Evolutionary conservation across 2,329 filamentous ascomycete genomes (phyloP).

Genomic region (Xylariales sp.): DNA sequence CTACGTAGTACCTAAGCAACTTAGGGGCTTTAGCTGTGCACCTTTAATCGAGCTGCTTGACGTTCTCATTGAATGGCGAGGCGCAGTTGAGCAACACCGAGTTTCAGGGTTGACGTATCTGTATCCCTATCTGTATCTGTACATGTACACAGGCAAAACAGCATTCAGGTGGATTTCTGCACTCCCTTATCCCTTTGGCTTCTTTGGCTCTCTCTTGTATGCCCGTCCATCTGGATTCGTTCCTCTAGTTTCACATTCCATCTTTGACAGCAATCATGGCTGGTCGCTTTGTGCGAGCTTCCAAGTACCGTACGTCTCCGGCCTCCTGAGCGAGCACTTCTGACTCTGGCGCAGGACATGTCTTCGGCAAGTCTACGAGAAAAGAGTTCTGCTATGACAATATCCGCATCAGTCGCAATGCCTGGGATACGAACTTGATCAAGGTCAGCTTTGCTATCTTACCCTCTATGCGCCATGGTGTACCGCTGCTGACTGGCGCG

Average conservation of each 20-base stretch:
- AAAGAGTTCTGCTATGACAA: constrained; percentile 99
- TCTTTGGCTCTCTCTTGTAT: no score
- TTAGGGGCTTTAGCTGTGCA: no score
- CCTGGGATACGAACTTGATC: constrained; percentile 97
- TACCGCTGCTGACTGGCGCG: constrained; percentile 14
- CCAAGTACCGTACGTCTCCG: constrained; percentile 58
- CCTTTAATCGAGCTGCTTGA: no score
- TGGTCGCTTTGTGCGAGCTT: constrained; percentile 63
- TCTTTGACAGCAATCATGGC: constrained; percentile 47
- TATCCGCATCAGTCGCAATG: constrained; percentile 93
- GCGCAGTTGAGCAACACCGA: constrained; percentile 6
- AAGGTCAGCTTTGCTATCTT: constrained; percentile 56
- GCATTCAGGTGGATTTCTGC: background rate
- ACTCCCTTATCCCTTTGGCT: no score
- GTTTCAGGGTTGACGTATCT: constrained; percentile 3
- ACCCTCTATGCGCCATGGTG: constrained; percentile 5
- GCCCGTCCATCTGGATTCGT: no score
- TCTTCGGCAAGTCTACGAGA: constrained; percentile 92
- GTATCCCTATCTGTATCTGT: constrained; percentile 2
- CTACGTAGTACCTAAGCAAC: background rate
- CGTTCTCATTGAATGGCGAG: constrained; percentile 2
- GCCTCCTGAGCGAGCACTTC: constrained; percentile 10
- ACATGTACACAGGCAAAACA: background rate
- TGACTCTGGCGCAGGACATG: constrained; percentile 65
- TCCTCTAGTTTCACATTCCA: constrained; percentile 8